Evolutionary conservation across 2,329 filamentous ascomycete species (phyloP), one percentile per base, ranked within the genome.

Genomic region (Fusarium sp.): DNA sequence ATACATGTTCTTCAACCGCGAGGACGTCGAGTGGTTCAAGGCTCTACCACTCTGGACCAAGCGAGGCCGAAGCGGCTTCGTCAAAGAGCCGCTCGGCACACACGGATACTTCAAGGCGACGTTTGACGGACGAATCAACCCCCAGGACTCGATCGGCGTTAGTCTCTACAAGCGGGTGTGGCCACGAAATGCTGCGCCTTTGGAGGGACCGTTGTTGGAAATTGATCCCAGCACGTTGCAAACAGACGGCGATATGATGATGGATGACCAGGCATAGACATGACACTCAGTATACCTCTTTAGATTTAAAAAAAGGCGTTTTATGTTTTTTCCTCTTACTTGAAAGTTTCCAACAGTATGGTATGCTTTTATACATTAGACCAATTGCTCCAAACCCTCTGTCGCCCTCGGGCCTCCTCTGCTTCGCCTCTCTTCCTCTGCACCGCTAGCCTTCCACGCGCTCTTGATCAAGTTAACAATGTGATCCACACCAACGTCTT

Each of bases 41-140:
- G 94, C 94, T 1, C 76, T 99, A 73, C 94, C 95, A 57, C 78
- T 99, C 63, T 99, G 94, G 93, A 99, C 95, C 6, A 91, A 87
- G 79, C 81, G 94, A 27, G 95, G 95, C 7, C 83, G 95, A 61
- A 91, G 87, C 66, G 95, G 95, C 9, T 97, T 88, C 75, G 87
- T 99, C 80, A 97, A 97, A 82, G 95, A 99, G 80, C 85, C 89
- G 54, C 79, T 99, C 45, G 95, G 95, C 69, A 99, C 95, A 32
- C 95, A 99, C 76, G 95, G 95, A n/a, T 99, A 99, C 80, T 98
- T 98, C 85, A 99, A 99, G 83, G 95, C 95, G 11, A 97, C 90
- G 2, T 99, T 99, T 79, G 96, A 99, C 75, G 92, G 89, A 11
- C 91, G 90, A 73, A 94, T 99, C 75, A 98, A 97, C 76, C 93